Evolutionary conservation across 768 basidiomycete species (phyloP), one percentile per base, ranked within the genome.

Genomic region (Cystoderma amianthinum): DNA sequence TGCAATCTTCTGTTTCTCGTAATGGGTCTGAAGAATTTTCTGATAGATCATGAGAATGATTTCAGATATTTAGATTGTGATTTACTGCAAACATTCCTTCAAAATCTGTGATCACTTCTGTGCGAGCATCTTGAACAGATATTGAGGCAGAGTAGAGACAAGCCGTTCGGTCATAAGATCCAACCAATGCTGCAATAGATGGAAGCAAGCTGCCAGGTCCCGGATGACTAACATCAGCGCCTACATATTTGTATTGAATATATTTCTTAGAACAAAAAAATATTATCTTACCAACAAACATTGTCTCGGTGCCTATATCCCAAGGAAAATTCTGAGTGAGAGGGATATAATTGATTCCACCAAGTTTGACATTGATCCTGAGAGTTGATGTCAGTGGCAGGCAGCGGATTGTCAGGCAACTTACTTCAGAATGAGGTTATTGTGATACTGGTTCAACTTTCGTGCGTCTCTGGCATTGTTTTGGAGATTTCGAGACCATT

Each of bases 361-460:
- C 82, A 0, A 83, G 65, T 50, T 81, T 80, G 0, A 75, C 77
- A 36, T 83, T 83, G 44, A 84, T 68, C 49, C 80, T 84, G n/a
- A 33, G 34, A 21, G 20, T 20, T 12, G 17, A n/a, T 25, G 36
- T 41, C 16, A 24, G 25, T 36, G n/a, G n/a, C n/a, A n/a, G n/a
- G n/a, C n/a, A n/a, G n/a, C n/a, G n/a, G n/a, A n/a, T n/a, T n/a
- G n/a, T n/a, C n/a, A n/a, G n/a, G 6, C 20, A 4, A 51, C 66
- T 39, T 47, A 82, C 80, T 84, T 82, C 10, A 82, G 53, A 38
- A 74, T 72, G 0, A 80, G 66, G 41, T 82, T 83, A 12, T 78
- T 80, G 32, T 65, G 75, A 44, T 82, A 84, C 43, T 83, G 81
- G 2, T 70, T 57, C 1, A 49, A 46, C 11, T 36, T 44, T 12